Base-by-base conservation (phyloP, 345 rosid species). In the Pistacia atlantica region DNA sequence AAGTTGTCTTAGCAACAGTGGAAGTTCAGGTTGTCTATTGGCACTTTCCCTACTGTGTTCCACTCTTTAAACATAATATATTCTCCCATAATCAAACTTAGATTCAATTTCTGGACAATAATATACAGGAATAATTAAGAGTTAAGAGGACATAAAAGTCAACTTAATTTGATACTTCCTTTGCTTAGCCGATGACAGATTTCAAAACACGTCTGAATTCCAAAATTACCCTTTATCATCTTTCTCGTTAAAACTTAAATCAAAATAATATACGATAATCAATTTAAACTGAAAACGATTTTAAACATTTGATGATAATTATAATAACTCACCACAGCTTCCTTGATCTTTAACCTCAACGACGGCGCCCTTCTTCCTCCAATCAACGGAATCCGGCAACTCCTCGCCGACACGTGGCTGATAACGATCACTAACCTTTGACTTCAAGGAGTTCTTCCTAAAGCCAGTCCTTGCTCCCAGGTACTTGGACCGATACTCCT, bases 311-410 rank as follows among this genome's bases (percentile, higher is more conserved):
- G 18, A 49, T 8, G 7, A 13, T 65, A 33, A 3, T 35, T 3
- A 11, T 22, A 79, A 55, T 6, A 59, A 84, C 95, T 81, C 51
- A 93, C 97, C 97, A 37, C 98, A 92, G 75, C 89, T 84, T 57
- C 93, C 95, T 75, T 95, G 98, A 77, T 96, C 94, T 86, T 92
- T 93, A 81, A 92, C 96, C 6, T 28, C 87, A n/a, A 45, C 86
- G 31, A 93, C 98, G 12, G 98, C 97, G 12, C 98, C 98, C 67
- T 88, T 67, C 76, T 83, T 77, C 81, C 96, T 89, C 99, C 98
- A 93, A 75, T 96, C 98, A 80, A 92, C 86, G 25, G 74, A 82
- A 10, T 82, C 90, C 63, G 98, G 98, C 75, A 90, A 78, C 65
- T 82, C 77, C 75, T 94, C 97, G 33, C 93, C 91, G 20, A 85